A percentile compares a stretch with the other conserved stretches of the same genome.
phyloP scores from a whole-genome alignment of 2,329 filamentous ascomycete genomes.

The Colletotrichum eremochloae region DNA sequence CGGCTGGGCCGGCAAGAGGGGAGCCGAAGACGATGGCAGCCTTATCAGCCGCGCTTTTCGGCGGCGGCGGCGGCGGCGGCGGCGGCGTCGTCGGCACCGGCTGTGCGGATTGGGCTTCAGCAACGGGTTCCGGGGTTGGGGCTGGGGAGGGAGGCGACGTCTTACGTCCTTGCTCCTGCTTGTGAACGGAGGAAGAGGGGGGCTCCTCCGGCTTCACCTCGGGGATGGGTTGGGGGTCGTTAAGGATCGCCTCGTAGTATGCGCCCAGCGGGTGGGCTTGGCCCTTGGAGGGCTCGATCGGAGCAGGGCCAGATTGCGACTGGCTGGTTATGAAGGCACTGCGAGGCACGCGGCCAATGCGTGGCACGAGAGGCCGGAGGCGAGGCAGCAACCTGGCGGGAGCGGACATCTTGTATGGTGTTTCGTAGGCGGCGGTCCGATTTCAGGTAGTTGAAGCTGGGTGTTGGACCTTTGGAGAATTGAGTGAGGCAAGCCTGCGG shows the following conservation, averaged over 20 bases:
- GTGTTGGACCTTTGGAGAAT: conserved; percentile 23
- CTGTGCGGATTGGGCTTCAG: conserved; percentile 43
- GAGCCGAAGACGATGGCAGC: conserved; percentile 85
- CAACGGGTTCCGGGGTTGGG: conserved; percentile 40
- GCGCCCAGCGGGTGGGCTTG: conserved; percentile 65
- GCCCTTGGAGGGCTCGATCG: conserved; percentile 49
- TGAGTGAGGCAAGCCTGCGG: conserved; percentile 33
- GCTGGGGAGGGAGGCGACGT: conserved; percentile 41
- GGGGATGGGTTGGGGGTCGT: conserved; percentile 57
- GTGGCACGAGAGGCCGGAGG: conserved; percentile 48
- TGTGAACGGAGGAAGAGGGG: conserved; percentile 54
- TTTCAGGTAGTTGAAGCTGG: conserved; percentile 12
- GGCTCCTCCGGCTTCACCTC: conserved; percentile 60
- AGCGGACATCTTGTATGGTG: conserved; percentile 49
- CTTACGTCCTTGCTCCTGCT: conserved; percentile 45
- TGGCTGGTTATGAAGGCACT: conserved; percentile 47
- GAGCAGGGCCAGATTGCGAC: conserved; percentile 46
- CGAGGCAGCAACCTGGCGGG: conserved; percentile 49
- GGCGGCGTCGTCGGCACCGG: conserved; percentile 54
- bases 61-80: conserved; percentile 58
- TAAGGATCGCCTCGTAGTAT: conserved; percentile 72
- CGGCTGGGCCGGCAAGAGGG: conserved; percentile 78
- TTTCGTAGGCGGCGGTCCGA: conserved; percentile 18
- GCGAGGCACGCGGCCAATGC: conserved; percentile 47
- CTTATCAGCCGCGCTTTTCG: conserved; percentile 65